Conservation (phyloP, 2,329 filamentous ascomycete species). For the Alternaria sp. region DNA sequence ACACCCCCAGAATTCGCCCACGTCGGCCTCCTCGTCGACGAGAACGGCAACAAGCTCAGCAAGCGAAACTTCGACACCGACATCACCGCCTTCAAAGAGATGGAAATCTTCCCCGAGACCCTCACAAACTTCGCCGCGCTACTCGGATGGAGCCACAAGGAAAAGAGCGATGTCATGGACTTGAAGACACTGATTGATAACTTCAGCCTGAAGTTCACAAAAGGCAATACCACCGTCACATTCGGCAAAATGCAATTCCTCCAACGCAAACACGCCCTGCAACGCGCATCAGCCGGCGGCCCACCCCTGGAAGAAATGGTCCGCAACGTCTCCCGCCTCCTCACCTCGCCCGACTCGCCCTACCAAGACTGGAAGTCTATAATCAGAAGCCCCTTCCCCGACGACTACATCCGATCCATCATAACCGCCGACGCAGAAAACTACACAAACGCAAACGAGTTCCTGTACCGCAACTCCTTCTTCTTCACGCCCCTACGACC, state of each 20-base stretch:
- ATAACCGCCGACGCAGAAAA: constrained; percentile 62
- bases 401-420: constrained; percentile 58
- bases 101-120: constrained; percentile 67
- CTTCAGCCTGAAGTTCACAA: constrained; percentile 88
- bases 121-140: constrained; percentile 84
- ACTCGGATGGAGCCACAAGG: constrained; percentile 78
- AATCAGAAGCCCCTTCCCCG: constrained; percentile 37
- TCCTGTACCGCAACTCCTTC: constrained; percentile 62
- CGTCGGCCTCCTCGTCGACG: constrained; percentile 56
- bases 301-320: constrained; percentile 48
- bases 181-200: constrained; percentile 73
- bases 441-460: constrained; percentile 63
- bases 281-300: constrained; percentile 55
- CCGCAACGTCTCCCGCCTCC: constrained; percentile 33
- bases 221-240: constrained; percentile 84
- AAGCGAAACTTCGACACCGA: constrained; percentile 78
- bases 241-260: constrained; percentile 81
- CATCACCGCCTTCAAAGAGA: constrained; percentile 62
- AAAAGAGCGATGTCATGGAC: constrained; percentile 72
- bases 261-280: constrained; percentile 71
- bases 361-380: constrained; percentile 34
- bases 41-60: constrained; percentile 64
- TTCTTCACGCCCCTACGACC: constrained; percentile 59
- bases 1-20: constrained; percentile 56
- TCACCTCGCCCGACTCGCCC: constrained; percentile 36